phyloP scores from a whole-genome alignment of 2,329 filamentous ascomycete genomes.

The Fusarium newnesense region DNA sequence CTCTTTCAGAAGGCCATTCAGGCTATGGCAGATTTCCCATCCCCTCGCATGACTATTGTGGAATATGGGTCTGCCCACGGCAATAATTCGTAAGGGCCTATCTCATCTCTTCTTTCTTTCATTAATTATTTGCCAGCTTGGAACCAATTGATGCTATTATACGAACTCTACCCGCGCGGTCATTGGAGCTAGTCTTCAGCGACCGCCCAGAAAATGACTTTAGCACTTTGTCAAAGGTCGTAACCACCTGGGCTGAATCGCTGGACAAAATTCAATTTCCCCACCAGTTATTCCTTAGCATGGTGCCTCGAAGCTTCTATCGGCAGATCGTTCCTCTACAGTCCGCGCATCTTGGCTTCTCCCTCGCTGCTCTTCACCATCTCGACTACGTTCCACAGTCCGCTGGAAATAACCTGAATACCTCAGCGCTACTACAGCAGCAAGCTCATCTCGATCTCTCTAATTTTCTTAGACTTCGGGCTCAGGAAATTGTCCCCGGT shows the following conservation, averaged over 20 bases:
- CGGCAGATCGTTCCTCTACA: neutral
- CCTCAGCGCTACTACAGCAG: neutral
- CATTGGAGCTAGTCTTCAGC: neutral
- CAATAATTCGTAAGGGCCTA: neutral
- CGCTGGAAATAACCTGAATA: neutral
- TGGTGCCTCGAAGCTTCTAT: slow-evolving; percentile 5
- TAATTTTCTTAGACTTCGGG: neutral
- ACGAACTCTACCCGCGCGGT: neutral
- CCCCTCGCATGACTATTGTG: neutral
- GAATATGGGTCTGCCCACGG: slow-evolving; percentile 3
- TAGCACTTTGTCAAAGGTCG: neutral
- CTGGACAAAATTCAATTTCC: neutral
- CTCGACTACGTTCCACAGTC: neutral
- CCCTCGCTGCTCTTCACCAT: neutral
- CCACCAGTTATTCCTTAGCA: neutral
- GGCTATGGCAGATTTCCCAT: too few species aligned
- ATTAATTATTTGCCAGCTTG: neutral
- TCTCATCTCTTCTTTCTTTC: rapidly evolving
- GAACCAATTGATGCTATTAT: neutral
- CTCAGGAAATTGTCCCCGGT: neutral
- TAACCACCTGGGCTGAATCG: neutral
- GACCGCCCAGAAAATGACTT: slow-evolving; percentile 7
- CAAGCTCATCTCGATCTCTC: neutral
- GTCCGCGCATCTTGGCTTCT: neutral
- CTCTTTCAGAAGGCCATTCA: neutral